These are phyloP conservation scores for Oemleria cerasiformis DNA, from an alignment of 306 rosid genomes.

Conservation along the genomic window DNA sequence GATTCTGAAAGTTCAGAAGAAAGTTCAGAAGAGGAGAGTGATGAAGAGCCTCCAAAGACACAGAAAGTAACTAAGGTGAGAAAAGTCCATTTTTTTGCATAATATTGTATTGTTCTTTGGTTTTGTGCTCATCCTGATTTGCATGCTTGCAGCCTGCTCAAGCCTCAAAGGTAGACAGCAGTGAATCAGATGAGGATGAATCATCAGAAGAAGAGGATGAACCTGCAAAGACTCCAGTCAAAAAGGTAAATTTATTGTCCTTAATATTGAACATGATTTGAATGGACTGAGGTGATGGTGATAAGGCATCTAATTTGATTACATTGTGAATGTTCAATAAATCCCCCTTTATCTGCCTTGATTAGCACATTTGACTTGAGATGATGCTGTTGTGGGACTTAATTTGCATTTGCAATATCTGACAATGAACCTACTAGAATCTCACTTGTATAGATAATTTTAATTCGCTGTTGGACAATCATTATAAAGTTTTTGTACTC, in stretches of 20 bases:
- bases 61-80: conserved; percentile 13
- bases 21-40: conserved; percentile 10
- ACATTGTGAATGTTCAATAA: no score
- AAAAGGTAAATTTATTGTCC: conserved; percentile 30
- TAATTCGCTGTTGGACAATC: not conserved
- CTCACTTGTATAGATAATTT: not conserved
- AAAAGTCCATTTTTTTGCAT: not conserved
- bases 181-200: conserved; percentile 39
- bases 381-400: not conserved
- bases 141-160: conserved; percentile 26
- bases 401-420: not conserved
- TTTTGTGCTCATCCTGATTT: not conserved
- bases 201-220: conserved; percentile 27
- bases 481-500: not conserved
- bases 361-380: not conserved
- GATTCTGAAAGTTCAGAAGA: conserved; percentile 26
- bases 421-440: not conserved
- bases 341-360: no score
- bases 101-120: not conserved
- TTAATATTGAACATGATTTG: not conserved
- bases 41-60: conserved; percentile 16
- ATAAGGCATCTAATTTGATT: not conserved
- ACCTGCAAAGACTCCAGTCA: conserved; percentile 46
- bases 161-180: conserved; percentile 18
- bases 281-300: not conserved